Conservation (phyloP, 129 eudicot species). For the Centaurea solstitialis region DNA sequence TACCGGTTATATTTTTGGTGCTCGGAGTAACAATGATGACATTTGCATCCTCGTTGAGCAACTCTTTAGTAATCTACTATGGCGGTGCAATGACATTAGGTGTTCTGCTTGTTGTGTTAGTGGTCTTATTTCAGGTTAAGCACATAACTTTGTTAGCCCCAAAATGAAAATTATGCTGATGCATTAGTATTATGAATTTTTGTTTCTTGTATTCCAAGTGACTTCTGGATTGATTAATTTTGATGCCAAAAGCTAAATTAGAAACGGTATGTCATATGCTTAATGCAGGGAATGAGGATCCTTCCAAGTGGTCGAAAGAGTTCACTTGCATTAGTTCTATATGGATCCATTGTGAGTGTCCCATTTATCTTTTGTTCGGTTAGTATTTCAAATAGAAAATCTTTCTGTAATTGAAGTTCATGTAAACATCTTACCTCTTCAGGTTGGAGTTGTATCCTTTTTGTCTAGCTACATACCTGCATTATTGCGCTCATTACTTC, state of each 20-base stretch:
- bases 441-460: constrained; percentile 88
- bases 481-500: constrained; percentile 54
- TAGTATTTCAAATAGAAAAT: background rate
- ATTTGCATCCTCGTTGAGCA: constrained; percentile 65
- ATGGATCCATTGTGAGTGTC: constrained; percentile 69
- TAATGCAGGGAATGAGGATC: constrained; percentile 88
- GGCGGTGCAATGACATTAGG: constrained; percentile 92
- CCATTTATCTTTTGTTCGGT: constrained; percentile 10
- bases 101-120: constrained; percentile 69
- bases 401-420: background rate
- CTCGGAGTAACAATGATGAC: constrained; percentile 63
- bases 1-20: constrained; percentile 65
- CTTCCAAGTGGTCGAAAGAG: constrained; percentile 88
- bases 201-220: constrained; percentile 3
- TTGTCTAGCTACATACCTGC: constrained; percentile 67
- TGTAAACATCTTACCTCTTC: constrained; percentile 20
- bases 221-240: background rate
- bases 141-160: background rate
- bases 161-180: background rate
- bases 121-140: constrained; percentile 89
- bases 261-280: background rate
- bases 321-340: constrained; percentile 68
- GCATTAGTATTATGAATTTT: background rate
- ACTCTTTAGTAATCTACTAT: constrained; percentile 75
- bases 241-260: background rate